Evolutionary conservation across 495 filamentous ascomycete genomes (phyloP).

Genomic region (Barbatosphaeria neglecta): DNA sequence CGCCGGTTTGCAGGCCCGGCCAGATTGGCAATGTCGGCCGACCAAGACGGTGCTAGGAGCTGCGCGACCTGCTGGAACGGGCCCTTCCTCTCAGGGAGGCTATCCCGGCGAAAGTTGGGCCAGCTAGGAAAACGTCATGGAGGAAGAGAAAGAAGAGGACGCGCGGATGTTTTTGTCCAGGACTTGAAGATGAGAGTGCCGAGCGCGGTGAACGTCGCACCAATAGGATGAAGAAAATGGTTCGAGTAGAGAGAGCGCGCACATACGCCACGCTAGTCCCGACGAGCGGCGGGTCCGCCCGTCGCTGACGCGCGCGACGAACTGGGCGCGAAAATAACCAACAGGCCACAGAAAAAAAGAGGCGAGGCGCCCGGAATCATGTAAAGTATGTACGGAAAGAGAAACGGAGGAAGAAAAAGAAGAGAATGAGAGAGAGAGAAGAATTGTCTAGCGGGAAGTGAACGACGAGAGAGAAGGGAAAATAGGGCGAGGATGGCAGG

Average conservation of each 20-base stretch:
- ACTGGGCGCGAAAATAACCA: too few species aligned
- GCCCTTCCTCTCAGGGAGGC: too few species aligned
- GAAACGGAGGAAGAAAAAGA: not conserved
- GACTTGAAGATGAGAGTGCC: too few species aligned
- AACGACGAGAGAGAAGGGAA: not conserved
- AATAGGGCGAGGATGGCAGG: not conserved
- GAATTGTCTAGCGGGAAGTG: too few species aligned
- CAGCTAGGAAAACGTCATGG: not conserved
- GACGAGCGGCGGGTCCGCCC: not conserved
- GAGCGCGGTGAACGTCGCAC: not conserved
- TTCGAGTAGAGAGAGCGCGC: not conserved
- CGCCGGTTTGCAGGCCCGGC: too few species aligned
- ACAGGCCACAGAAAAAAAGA: constrained; percentile 7
- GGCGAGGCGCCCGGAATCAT: constrained; percentile 5
- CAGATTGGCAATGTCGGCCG: too few species aligned
- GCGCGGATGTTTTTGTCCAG: too few species aligned
- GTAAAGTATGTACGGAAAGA: not conserved
- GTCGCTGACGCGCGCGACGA: not conserved
- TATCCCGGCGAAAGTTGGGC: not conserved
- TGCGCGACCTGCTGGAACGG: too few species aligned
- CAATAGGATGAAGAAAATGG: not conserved
- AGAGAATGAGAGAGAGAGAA: not conserved
- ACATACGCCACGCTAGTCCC: not conserved
- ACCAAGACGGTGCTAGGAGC: too few species aligned
- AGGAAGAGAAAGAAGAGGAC: not conserved